These are phyloP conservation scores for Suhomyces sp. DNA, from an alignment of 805 yeast genomes.

Conservation along the genomic window DNA sequence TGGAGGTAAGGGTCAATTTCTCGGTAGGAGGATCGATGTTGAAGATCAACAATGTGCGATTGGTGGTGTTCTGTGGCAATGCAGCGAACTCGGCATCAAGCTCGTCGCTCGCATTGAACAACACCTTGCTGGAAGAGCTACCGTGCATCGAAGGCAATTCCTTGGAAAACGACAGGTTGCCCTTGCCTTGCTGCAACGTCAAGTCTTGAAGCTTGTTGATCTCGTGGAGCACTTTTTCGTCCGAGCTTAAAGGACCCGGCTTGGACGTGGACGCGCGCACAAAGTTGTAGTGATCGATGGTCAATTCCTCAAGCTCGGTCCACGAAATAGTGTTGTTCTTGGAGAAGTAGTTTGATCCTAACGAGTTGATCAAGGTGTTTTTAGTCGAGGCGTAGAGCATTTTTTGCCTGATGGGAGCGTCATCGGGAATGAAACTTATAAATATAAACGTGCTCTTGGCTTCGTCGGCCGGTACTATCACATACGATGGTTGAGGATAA, in stretches of 20 bases:
- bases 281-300: constrained; percentile 43
- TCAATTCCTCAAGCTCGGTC: constrained; percentile 56
- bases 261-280: constrained; percentile 14
- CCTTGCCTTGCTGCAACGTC: constrained; percentile 17
- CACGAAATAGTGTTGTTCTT: constrained; percentile 43
- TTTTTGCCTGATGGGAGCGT: constrained; percentile 74
- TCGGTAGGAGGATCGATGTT: constrained; percentile 52
- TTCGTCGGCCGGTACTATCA: constrained; percentile 19
- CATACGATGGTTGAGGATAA: constrained; percentile 38
- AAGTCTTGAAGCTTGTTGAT: constrained; percentile 38
- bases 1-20: constrained; percentile 23
- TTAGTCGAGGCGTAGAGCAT: constrained; percentile 95
- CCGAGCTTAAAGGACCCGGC: constrained; percentile 52
- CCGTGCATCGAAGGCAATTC: constrained; percentile 37
- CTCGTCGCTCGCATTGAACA: constrained; percentile 24
- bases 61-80: constrained; percentile 15
- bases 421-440: constrained; percentile 83
- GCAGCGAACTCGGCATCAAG: constrained; percentile 25
- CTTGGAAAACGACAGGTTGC: constrained; percentile 17
- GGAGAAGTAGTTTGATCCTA: constrained; percentile 60
- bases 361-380: constrained; percentile 66
- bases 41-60: constrained; percentile 42
- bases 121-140: constrained; percentile 13
- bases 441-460: constrained; percentile 43
- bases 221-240: constrained; percentile 51